phyloP scores from a whole-genome alignment of 2,329 filamentous ascomycete species.

The Chaetomium globosum region DNA sequence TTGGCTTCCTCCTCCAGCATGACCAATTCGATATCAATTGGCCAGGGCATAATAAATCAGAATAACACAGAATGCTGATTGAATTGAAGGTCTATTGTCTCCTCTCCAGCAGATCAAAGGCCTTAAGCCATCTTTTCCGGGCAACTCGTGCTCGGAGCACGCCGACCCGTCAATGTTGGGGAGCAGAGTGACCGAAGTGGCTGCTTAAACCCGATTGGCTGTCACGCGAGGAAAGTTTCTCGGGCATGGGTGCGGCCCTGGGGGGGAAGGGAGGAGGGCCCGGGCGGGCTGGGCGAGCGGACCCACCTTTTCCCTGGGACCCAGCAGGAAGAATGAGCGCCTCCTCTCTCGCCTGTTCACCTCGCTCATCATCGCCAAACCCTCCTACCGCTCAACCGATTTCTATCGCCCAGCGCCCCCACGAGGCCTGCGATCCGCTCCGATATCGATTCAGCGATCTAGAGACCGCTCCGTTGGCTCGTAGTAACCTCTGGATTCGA shows the following conservation, averaged over 20 bases:
- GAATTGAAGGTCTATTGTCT: not conserved
- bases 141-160: not conserved
- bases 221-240: constrained; percentile 9
- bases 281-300: not conserved
- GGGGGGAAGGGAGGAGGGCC: not conserved
- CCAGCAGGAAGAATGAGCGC: constrained; percentile 22
- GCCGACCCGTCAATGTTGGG: constrained; percentile 9
- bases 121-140: not conserved
- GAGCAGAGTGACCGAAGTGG: not conserved
- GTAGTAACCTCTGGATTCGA: constrained; percentile 21
- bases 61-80: not conserved
- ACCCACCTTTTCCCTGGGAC: constrained; percentile 2
- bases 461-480: constrained; percentile 7
- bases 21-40: not conserved
- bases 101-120: not conserved
- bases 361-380: constrained; percentile 35
- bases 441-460: constrained; percentile 25
- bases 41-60: not conserved
- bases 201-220: constrained; percentile 30
- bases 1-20: not conserved
- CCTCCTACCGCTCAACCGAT: constrained; percentile 27
- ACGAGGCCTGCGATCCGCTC: constrained; percentile 33
- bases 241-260: not conserved
- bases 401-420: constrained; percentile 35
- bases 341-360: constrained; percentile 32